Evolutionary conservation across 805 yeast genomes (phyloP), one percentile per base, ranked within the genome.

Genomic region (Kluyveromyces nonfermentans): DNA sequence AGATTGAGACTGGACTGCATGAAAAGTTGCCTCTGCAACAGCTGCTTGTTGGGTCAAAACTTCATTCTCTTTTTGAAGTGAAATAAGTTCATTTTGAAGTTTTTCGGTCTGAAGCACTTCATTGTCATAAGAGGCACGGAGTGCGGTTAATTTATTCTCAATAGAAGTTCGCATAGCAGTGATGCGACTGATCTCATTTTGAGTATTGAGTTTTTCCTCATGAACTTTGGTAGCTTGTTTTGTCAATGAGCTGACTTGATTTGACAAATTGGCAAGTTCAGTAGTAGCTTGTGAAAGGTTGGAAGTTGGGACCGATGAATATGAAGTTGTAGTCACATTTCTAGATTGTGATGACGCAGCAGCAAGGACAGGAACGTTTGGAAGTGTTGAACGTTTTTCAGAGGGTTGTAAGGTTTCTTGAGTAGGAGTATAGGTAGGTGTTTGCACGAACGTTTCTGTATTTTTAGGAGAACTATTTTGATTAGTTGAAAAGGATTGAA

Each of bases 231-330:
- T 70, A 1, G 94, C 85, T 62, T 88, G 96, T 18, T 73, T 65
- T 1, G 88, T 75, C 50, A 90, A 68, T 0, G 95, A 83, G 50
- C 78, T 78, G 50, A 86, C 81, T 66, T 89, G 96, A 53, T 82
- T 85, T 0, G 95, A 83, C 35, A 85, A 71, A 53, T 89, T 86
- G 14, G 95, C 96, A 60, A 87, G 74, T 53, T 86, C 96, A 6
- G 88, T 75, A 6, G 93, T 78, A 4, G 95, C 90, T 47, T 77
- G 75, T 1, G 95, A 78, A 40, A 87, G 67, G 55, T 81, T 78
- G 22, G 80, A 78, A 1, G 85, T 74, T 1, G 81, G 72, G 41
- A 75, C 85, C 12, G 68, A 54, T 0, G 82, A 79, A 43, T 76
- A 66, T 48, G 79, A 85, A 44, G 61, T 64, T 42, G 72, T 69